Conservation (phyloP, 345 rosid species). For the Schrenkiella parvula region DNA sequence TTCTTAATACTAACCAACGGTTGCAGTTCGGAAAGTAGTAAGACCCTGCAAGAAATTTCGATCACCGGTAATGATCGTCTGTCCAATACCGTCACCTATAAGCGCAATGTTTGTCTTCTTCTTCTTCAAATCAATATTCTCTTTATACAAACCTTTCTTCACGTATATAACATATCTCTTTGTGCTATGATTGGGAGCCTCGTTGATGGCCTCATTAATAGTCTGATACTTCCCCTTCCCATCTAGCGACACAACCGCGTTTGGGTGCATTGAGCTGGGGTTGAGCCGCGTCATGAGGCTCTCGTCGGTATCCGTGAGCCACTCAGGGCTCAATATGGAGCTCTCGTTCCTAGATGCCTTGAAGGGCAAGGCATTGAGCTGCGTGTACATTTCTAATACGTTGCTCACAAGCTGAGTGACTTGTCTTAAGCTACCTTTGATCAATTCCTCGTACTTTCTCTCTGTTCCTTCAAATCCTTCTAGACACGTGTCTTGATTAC, state of each 20-base stretch:
- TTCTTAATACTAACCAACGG: conserved; percentile 57
- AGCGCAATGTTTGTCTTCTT: conserved; percentile 68
- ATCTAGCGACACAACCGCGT: conserved; percentile 57
- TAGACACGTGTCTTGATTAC: conserved; percentile 89
- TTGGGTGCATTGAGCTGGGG: conserved; percentile 37
- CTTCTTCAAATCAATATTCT: conserved; percentile 74
- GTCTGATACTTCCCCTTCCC: conserved; percentile 67
- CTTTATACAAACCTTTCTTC: conserved; percentile 70
- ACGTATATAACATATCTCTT: conserved; percentile 63
- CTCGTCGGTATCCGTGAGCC: conserved; percentile 66
- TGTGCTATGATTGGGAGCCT: conserved; percentile 63
- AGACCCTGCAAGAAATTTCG: conserved; percentile 85
- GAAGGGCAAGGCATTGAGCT: conserved; percentile 65
- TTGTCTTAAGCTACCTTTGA: conserved; percentile 69
- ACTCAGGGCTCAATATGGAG: conserved; percentile 35
- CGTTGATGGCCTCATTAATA: conserved; percentile 64
- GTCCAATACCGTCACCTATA: conserved; percentile 76
- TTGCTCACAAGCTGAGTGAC: conserved; percentile 74
- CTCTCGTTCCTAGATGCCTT: conserved; percentile 42
- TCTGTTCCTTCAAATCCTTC: conserved; percentile 95
- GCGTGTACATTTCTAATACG: conserved; percentile 48
- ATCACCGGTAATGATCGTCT: conserved; percentile 58
- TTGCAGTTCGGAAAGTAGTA: conserved; percentile 95
- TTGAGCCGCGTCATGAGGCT: conserved; percentile 34
- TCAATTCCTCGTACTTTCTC: conserved; percentile 46